Conservation (phyloP, 768 basidiomycete genomes). For the Boletus rubroflammeus region DNA sequence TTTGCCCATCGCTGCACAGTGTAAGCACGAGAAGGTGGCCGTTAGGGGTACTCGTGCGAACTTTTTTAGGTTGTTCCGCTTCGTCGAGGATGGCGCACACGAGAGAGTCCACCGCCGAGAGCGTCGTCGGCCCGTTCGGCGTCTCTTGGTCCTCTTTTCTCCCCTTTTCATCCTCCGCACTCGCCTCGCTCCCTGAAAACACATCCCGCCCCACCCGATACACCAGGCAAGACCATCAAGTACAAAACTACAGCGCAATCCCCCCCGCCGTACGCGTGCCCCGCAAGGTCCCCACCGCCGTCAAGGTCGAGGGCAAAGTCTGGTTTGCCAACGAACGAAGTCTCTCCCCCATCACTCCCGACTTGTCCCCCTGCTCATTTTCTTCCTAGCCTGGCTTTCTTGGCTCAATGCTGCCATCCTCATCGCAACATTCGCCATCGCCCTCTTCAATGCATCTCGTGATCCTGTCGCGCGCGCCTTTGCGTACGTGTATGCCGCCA, state of each 20-base stretch:
- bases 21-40: too few relatives aligned
- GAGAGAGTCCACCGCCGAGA: conserved; percentile 9
- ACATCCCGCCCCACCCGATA: conserved; percentile 43
- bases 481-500: conserved; percentile 76
- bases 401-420: conserved; percentile 87
- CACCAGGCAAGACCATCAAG: conserved; percentile 62
- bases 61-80: neutral
- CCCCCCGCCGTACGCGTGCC: conserved; percentile 65
- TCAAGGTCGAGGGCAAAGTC: conserved; percentile 91
- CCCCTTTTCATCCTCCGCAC: conserved; percentile 69
- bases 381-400: conserved; percentile 74
- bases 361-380: conserved; percentile 1
- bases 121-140: conserved; percentile 37
- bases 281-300: conserved; percentile 74
- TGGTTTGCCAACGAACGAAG: conserved; percentile 98
- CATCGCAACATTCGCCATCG: conserved; percentile 79
- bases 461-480: conserved; percentile 64
- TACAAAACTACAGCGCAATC: conserved; percentile 73
- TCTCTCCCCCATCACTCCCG: conserved; percentile 32
- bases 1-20: conserved; percentile 54
- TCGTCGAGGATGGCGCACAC: conserved; percentile 12
- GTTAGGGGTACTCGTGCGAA: conserved; percentile 14
- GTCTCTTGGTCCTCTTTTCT: conserved; percentile 62
- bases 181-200: conserved; percentile 45
- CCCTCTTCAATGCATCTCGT: conserved; percentile 82